Conservation (phyloP, 768 basidiomycete genomes). For the Tylopilus subfusipes region DNA sequence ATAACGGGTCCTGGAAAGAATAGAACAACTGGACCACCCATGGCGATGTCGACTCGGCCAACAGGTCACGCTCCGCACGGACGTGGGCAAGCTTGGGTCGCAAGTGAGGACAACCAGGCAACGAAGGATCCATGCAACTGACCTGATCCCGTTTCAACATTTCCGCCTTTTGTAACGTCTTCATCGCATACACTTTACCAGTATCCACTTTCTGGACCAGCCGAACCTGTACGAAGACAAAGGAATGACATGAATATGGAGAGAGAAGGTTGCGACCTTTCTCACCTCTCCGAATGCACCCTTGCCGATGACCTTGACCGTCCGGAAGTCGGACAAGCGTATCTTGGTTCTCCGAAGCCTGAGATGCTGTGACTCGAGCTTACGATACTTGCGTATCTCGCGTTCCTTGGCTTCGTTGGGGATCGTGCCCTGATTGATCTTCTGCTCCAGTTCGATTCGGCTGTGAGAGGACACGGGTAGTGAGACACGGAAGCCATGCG, state of each 20-base stretch:
- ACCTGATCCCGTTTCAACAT: slow-evolving; percentile 99
- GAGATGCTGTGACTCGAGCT: slow-evolving; percentile 84
- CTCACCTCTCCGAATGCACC: slow-evolving; percentile 96
- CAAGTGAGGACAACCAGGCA: slow-evolving; percentile 3
- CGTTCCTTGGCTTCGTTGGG: slow-evolving; percentile 82
- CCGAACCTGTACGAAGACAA: slow-evolving; percentile 57
- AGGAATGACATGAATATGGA: slow-evolving; percentile 3
- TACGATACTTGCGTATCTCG: slow-evolving; percentile 82
- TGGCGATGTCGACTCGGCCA: slow-evolving; percentile 93
- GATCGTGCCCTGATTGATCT: slow-evolving; percentile 69
- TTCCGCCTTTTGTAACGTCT: slow-evolving; percentile 95
- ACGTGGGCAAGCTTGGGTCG: slow-evolving; percentile 84
- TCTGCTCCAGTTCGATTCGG: slow-evolving; percentile 86
- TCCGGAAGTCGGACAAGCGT: slow-evolving; percentile 88
- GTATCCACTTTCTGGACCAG: slow-evolving; percentile 97
- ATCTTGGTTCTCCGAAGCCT: slow-evolving; percentile 93
- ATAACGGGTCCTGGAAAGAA: slow-evolving; percentile 95
- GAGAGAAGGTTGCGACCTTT: background rate
- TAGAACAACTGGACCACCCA: slow-evolving; percentile 99
- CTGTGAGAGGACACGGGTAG: slow-evolving; percentile 36
- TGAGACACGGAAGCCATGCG: slow-evolving; percentile 3
- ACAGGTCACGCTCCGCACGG: slow-evolving; percentile 92
- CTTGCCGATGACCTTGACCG: slow-evolving; percentile 98
- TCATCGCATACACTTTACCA: slow-evolving; percentile 99
- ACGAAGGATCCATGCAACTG: slow-evolving; percentile 18